Evolutionary conservation across 1,284 basidiomycete species (phyloP).

Genomic region (Fistulinella cinereoalba): DNA sequence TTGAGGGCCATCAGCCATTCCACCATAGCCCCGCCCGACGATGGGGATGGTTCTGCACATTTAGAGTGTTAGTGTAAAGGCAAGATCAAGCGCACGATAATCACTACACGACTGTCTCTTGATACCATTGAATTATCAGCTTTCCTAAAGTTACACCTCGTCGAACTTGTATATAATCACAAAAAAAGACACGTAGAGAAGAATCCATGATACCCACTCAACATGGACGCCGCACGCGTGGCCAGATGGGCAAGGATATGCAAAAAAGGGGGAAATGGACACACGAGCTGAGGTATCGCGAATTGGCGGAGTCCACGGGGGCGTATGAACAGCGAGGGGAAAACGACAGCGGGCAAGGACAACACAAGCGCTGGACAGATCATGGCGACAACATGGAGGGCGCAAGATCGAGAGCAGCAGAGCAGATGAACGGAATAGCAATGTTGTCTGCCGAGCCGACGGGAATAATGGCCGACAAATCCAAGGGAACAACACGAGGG

Average conservation of each 20-base stretch:
- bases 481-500: slow-evolving; percentile 4
- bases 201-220: slow-evolving; percentile 11
- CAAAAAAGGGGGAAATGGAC: slow-evolving; percentile 20
- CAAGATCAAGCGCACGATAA: too few relatives aligned
- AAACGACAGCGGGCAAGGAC: slow-evolving; percentile 8
- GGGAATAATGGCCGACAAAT: slow-evolving; percentile 16
- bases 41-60: too few relatives aligned
- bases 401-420: slow-evolving; percentile 27
- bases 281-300: slow-evolving; percentile 19
- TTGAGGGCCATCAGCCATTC: too few relatives aligned
- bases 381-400: slow-evolving; percentile 14
- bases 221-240: slow-evolving; percentile 7
- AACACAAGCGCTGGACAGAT: slow-evolving; percentile 15
- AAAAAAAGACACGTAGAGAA: slow-evolving; percentile 14
- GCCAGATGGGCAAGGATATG: slow-evolving; percentile 16
- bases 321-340: slow-evolving; percentile 12
- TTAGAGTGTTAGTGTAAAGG: too few relatives aligned
- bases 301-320: slow-evolving; percentile 6
- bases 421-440: slow-evolving; percentile 16
- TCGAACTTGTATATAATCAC: slow-evolving; percentile 16
- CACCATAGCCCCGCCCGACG: too few relatives aligned
- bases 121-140: too few relatives aligned
- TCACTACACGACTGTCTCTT: too few relatives aligned
- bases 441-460: slow-evolving; percentile 12
- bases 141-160: slow-evolving; percentile 30